Percentiles rank a stretch among this genome's conserved stretches.
Evolutionary conservation across 2,329 filamentous ascomycete genomes (phyloP).

Genomic region (Epichloe elymi): DNA sequence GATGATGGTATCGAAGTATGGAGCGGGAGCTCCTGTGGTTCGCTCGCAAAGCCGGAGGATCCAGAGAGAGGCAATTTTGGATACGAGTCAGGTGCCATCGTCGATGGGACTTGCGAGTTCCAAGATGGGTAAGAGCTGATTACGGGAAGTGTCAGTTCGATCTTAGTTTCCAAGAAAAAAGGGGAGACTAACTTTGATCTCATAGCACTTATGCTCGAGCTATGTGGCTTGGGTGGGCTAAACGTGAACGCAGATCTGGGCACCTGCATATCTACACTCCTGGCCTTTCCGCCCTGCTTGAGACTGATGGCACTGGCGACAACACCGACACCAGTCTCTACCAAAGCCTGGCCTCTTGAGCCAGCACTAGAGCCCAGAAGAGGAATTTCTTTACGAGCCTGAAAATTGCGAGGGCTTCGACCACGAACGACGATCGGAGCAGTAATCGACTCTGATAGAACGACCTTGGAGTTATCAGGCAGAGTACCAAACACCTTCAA

Average conservation of each 20-base stretch:
- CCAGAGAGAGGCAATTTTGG: slow-evolving; percentile 39
- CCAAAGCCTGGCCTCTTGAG: slow-evolving; percentile 61
- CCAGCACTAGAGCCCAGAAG: slow-evolving; percentile 65
- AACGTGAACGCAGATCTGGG: slow-evolving; percentile 46
- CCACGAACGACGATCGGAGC: slow-evolving; percentile 89
- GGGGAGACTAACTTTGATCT: slow-evolving; percentile 42
- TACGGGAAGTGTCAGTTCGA: slow-evolving; percentile 32
- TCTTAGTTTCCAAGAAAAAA: slow-evolving; percentile 12
- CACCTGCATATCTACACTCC: slow-evolving; percentile 38
- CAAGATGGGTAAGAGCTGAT: slow-evolving; percentile 45
- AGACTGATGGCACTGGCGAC: slow-evolving; percentile 42
- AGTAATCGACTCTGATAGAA: slow-evolving; percentile 73
- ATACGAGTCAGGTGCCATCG: slow-evolving; percentile 37
- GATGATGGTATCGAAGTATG: slow-evolving; percentile 36
- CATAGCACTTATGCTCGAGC: slow-evolving; percentile 38
- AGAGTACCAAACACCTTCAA: slow-evolving; percentile 77
- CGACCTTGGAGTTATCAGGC: slow-evolving; percentile 67
- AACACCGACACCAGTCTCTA: slow-evolving; percentile 49
- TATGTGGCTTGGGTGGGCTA: slow-evolving; percentile 41
- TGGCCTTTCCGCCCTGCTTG: slow-evolving; percentile 41
- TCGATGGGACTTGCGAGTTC: slow-evolving; percentile 38
- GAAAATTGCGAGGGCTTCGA: slow-evolving; percentile 87
- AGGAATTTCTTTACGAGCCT: slow-evolving; percentile 84
- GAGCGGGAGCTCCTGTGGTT: slow-evolving; percentile 40
- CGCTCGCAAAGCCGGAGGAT: slow-evolving; percentile 31